Conservation (phyloP, 805 yeast species). For the Pichia phayaonensis region DNA sequence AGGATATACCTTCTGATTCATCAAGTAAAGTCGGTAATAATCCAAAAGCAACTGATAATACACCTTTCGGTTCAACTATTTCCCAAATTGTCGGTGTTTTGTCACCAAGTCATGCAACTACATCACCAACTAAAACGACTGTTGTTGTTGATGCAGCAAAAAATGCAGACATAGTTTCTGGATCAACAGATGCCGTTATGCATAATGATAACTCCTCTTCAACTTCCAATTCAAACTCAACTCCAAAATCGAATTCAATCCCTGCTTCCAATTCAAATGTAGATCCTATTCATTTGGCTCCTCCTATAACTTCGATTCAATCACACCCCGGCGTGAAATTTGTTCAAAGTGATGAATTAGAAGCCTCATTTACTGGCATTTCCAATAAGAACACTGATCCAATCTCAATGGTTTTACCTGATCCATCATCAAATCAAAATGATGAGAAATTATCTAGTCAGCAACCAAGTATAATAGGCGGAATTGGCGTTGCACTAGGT, state of each 20-base stretch:
- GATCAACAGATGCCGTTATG: background rate
- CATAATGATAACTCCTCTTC: background rate
- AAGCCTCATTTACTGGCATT: slow-evolving; percentile 35
- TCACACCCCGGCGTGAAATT: slow-evolving; percentile 22
- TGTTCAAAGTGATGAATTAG: slow-evolving; percentile 27
- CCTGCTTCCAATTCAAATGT: background rate
- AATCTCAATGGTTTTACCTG: slow-evolving; percentile 7
- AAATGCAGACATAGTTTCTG: background rate
- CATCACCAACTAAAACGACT: slow-evolving; percentile 5
- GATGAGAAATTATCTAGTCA: no score
- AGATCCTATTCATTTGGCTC: background rate
- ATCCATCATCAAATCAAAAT: background rate
- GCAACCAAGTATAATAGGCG: background rate
- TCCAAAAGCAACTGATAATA: background rate
- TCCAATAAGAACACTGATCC: slow-evolving; percentile 18
- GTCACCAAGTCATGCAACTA: slow-evolving; percentile 4
- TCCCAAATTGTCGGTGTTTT: slow-evolving; percentile 7
- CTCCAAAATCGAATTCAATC: background rate
- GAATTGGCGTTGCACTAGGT: slow-evolving; percentile 4
- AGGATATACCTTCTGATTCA: background rate
- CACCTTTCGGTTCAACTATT: slow-evolving; percentile 3
- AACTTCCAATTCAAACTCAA: background rate
- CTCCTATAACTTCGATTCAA: slow-evolving; percentile 13
- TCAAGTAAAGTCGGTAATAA: background rate
- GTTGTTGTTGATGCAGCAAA: background rate